Conservation (phyloP, 2,329 filamentous ascomycete genomes). For the Penicillium sp. region DNA sequence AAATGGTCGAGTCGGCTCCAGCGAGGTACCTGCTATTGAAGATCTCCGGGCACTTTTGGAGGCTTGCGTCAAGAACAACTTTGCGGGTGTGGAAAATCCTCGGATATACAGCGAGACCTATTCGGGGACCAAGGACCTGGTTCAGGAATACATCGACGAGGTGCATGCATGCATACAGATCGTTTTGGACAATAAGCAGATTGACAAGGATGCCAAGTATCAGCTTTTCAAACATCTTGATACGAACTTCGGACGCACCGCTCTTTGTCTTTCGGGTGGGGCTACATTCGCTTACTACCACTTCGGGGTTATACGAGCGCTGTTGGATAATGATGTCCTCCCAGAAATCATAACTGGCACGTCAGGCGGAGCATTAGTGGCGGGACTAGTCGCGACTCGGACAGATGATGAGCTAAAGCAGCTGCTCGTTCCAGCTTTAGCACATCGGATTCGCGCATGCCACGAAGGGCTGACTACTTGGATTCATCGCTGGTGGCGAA, state of each 20-base stretch:
- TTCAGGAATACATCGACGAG: conserved; percentile 87
- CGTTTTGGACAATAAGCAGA: conserved; percentile 63
- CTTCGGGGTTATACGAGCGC: conserved; percentile 84
- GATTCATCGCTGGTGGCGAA: conserved; percentile 82
- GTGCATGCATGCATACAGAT: conserved; percentile 58
- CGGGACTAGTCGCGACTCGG: conserved; percentile 79
- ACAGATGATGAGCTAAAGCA: conserved; percentile 88
- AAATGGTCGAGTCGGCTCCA: conserved; percentile 18
- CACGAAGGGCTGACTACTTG: conserved; percentile 73
- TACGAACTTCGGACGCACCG: conserved; percentile 88
- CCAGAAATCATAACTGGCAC: conserved; percentile 96
- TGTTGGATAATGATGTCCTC: conserved; percentile 79
- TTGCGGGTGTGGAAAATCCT: conserved; percentile 90
- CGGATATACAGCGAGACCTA: conserved; percentile 97
- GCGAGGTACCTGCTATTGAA: conserved; percentile 58
- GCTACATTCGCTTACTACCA: conserved; percentile 97
- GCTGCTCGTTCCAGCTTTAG: conserved; percentile 82
- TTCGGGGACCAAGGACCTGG: conserved; percentile 91
- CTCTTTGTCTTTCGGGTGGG: conserved; percentile 87
- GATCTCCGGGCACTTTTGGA: conserved; percentile 76
- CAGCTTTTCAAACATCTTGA: conserved; percentile 81
- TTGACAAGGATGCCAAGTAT: conserved; percentile 71
- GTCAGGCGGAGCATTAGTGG: conserved; percentile 87
- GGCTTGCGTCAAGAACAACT: conserved; percentile 96
- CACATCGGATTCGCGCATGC: conserved; percentile 79